Percentiles rank a stretch among this genome's conserved stretches.
Conservation (phyloP, 140 eudicot species). For the Ambrosia hybrid region DNA sequence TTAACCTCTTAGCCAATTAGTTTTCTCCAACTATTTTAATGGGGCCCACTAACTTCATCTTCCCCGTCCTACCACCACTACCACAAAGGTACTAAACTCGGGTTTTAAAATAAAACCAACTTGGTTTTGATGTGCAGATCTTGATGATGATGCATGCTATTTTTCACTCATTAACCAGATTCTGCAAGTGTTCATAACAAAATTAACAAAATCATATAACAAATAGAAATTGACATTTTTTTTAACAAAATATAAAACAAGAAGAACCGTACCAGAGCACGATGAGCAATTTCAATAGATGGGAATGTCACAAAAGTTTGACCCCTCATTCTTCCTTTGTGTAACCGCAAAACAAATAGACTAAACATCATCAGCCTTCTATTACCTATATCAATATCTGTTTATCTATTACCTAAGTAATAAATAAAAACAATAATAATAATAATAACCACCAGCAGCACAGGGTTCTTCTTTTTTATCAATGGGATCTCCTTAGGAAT, state of each 20-base stretch:
- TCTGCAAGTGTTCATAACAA: constrained; percentile 45
- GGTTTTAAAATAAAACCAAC: not conserved
- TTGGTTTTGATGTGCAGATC: constrained; percentile 3
- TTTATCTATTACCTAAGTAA: no score
- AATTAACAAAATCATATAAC: not conserved
- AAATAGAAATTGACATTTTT: not conserved
- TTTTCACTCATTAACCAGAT: constrained; percentile 50
- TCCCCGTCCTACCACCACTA: no score
- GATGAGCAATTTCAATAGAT: constrained; percentile 68
- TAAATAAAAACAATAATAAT: not conserved
- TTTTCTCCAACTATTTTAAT: no score
- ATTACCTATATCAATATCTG: no score
- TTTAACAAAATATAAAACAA: not conserved
- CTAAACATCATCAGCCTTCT: not conserved
- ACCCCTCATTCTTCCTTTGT: constrained; percentile 99
- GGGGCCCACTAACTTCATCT: no score
- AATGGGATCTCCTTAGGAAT: constrained; percentile 89
- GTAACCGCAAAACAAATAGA: constrained; percentile 22
- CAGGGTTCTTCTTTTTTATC: constrained; percentile 77
- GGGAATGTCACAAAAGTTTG: constrained; percentile 95
- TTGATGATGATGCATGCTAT: constrained; percentile 3
- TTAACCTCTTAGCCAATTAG: no score
- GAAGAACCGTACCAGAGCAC: constrained; percentile 49
- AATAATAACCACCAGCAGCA: constrained; percentile 55
- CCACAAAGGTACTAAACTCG: not conserved